Base-by-base conservation (phyloP, 1,284 basidiomycete genomes). In the Fistulinella cinereoalba region DNA sequence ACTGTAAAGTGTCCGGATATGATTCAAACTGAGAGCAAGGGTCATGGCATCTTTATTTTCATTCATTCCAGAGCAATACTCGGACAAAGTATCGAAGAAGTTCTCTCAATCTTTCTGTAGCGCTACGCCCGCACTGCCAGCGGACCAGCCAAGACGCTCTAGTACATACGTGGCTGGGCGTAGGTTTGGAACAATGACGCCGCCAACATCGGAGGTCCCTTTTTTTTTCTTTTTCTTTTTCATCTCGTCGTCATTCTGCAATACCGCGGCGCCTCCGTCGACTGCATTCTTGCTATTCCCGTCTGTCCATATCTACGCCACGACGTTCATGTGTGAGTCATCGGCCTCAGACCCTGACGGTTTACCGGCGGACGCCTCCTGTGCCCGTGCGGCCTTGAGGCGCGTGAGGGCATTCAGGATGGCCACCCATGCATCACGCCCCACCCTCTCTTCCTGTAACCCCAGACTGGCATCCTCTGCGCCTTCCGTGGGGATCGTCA, bases 371-470 rank as follows among this genome's bases (percentile, higher is more conserved):
- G 34, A 47, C 27, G n/a, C n/a, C n/a, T 73, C 71, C 45, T 66
- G 65, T 46, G 59, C 58, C 44, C 57, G 65, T 25, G 71, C 72
- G 41, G 73, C 74, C 62, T 81, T 81, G 57, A 89, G 68, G 46
- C 80, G 73, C 47, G 69, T 73, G 41, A 89, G 71, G 46, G 85
- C 82, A 55, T 79, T 72, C 22, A 86, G 71, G 42, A 89, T 81
- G 16, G 81, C 81, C 44, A 77, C 73, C 87, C 87, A 90, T 46
- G 88, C 85, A 60, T 87, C 83, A 13, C 83, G 71, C 54, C 86
- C 86, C 13, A 84, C 69, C 38, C 85, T 73, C 60, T 83, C 83
- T 65, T 90, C 88, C 58, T 91, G 87, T 33, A 88, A 65, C n/a
- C 84, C 85, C 36, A 79, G 74, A 57, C 69, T 76, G 43, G 51